Evolutionary conservation across 805 yeast genomes (phyloP).

Genomic region (Wickerhamomyces ciferrii): DNA sequence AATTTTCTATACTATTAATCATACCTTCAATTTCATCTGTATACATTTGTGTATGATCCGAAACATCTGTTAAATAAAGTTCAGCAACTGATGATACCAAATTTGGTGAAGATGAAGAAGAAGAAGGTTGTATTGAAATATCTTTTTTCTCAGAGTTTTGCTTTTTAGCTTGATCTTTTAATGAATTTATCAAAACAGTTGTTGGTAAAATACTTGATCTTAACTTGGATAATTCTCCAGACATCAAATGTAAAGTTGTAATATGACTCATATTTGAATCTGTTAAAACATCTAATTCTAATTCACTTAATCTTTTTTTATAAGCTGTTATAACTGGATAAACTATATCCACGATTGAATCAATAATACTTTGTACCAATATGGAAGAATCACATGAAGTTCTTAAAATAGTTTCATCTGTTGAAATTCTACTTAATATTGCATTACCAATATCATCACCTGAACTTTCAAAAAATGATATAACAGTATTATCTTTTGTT

Average conservation of each 20-base stretch:
- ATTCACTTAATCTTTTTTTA: conserved; percentile 38
- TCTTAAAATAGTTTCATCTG: conserved; percentile 41
- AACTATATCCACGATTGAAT: conserved; percentile 47
- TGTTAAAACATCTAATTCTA: conserved; percentile 45
- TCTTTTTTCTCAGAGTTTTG: not conserved
- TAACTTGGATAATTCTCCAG: conserved; percentile 45
- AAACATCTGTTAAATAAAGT: conserved; percentile 48
- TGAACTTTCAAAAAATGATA: conserved; percentile 53
- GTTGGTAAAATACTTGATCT: conserved; percentile 42
- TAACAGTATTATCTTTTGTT: conserved; percentile 37
- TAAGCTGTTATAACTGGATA: conserved; percentile 52
- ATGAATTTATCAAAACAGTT: conserved; percentile 38
- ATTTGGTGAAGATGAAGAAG: not conserved
- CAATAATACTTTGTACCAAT: conserved; percentile 48
- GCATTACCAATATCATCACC: conserved; percentile 50
- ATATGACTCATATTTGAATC: conserved; percentile 47
- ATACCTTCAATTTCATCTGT: conserved; percentile 50
- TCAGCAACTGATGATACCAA: conserved; percentile 38
- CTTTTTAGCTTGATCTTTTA: conserved; percentile 32
- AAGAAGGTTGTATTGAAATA: not conserved
- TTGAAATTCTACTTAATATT: conserved; percentile 39
- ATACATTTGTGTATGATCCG: conserved; percentile 48
- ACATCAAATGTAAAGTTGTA: conserved; percentile 46
- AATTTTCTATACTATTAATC: conserved; percentile 44
- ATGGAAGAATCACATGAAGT: conserved; percentile 47